These are phyloP conservation scores for Aspergillus ibericus DNA, from an alignment of 2,329 filamentous ascomycete species.

Conservation along the genomic window DNA sequence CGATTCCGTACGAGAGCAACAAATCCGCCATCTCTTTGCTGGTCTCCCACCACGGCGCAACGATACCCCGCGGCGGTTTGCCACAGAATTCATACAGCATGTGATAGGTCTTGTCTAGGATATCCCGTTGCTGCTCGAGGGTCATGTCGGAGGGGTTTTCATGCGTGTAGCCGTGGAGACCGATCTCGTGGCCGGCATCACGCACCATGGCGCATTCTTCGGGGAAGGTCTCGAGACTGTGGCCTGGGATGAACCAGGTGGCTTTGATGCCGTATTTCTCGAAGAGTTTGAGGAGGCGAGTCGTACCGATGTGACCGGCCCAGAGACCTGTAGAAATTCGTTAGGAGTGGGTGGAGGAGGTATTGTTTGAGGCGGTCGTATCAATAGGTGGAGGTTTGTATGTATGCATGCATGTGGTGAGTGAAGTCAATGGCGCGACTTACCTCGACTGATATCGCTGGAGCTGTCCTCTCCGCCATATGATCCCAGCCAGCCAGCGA, in stretches of 20 bases:
- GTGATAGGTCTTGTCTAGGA: slow-evolving; percentile 74
- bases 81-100: slow-evolving; percentile 72
- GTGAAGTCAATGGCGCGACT: neutral
- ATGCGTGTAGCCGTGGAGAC: slow-evolving; percentile 71
- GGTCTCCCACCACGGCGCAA: slow-evolving; percentile 76
- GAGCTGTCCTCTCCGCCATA: slow-evolving; percentile 73
- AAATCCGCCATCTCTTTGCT: slow-evolving; percentile 62
- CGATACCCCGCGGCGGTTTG: slow-evolving; percentile 70
- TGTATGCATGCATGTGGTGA: neutral
- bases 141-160: slow-evolving; percentile 73
- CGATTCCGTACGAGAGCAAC: slow-evolving; percentile 45
- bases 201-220: slow-evolving; percentile 63
- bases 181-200: slow-evolving; percentile 65
- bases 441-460: slow-evolving; percentile 70
- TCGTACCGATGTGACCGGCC: slow-evolving; percentile 66
- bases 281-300: slow-evolving; percentile 68
- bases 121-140: slow-evolving; percentile 71
- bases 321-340: slow-evolving; percentile 53
- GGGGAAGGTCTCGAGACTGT: slow-evolving; percentile 65
- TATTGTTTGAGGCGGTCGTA: no score
- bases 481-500: slow-evolving; percentile 72
- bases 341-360: neutral
- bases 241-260: slow-evolving; percentile 65
- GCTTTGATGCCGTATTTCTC: slow-evolving; percentile 71
- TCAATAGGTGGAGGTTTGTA: no score